Conservation (phyloP, 176 grass and related monocot genomes). For the Dactylis glomerata region DNA sequence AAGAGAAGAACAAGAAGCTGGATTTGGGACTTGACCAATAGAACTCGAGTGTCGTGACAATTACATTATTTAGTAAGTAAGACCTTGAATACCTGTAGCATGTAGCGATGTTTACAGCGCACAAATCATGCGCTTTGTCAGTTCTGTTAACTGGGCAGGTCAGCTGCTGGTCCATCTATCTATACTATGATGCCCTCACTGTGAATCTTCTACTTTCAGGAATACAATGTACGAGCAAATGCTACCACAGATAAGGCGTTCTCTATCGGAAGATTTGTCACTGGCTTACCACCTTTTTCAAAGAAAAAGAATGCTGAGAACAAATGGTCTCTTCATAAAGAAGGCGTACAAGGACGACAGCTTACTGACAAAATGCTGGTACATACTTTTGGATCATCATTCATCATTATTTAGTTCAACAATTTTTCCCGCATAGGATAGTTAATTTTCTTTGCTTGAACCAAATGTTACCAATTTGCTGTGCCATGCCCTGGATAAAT, state of each 20-base stretch:
- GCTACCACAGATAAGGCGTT: conserved; percentile 57
- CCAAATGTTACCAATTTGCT: not conserved
- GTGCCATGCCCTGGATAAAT: not conserved
- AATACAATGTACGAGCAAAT: conserved; percentile 95
- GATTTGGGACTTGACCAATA: not conserved
- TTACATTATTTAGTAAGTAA: not conserved
- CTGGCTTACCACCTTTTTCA: conserved; percentile 86
- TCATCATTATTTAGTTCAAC: not conserved
- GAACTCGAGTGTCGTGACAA: not conserved
- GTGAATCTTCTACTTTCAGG: conserved; percentile 41
- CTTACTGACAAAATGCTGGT: conserved; percentile 74
- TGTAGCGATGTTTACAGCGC: not conserved
- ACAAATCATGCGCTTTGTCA: not conserved
- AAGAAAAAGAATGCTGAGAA: conserved; percentile 83
- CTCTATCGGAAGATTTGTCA: conserved; percentile 90
- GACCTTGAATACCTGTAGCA: not conserved
- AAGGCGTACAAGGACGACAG: conserved; percentile 79
- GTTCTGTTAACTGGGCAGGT: not conserved
- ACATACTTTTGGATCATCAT: conserved; percentile 15
- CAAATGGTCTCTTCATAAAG: conserved; percentile 97
- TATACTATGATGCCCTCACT: not conserved
- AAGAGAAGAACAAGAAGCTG: not conserved
- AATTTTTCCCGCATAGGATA: not conserved
- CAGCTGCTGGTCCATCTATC: conserved; percentile 31
- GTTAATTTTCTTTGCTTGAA: not conserved